phyloP scores from a whole-genome alignment of 2,329 filamentous ascomycete genomes.

The Penicillium verrucosum region DNA sequence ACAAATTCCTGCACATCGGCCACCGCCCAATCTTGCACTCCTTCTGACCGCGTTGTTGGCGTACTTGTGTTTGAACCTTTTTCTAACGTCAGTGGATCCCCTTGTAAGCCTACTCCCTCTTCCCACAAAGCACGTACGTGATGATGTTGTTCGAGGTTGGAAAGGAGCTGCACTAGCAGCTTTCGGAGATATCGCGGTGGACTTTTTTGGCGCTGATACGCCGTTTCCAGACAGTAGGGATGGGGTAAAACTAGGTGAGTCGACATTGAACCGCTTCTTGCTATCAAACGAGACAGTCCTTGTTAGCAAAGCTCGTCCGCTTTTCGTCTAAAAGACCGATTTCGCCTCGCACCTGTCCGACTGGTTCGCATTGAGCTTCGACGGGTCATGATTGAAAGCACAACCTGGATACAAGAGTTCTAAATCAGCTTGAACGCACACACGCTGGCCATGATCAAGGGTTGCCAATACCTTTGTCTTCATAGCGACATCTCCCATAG shows the following conservation, averaged over 20 bases:
- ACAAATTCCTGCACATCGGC: slow-evolving; percentile 50
- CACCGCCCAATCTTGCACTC: slow-evolving; percentile 44
- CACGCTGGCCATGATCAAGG: background rate
- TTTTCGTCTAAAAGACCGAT: background rate
- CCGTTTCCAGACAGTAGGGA: slow-evolving; percentile 43
- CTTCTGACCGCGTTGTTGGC: slow-evolving; percentile 40
- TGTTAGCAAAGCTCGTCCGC: slow-evolving; percentile 18
- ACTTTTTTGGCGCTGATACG: slow-evolving; percentile 55
- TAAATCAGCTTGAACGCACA: slow-evolving; percentile 9
- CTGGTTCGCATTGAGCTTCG: slow-evolving; percentile 53
- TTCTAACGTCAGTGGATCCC: slow-evolving; percentile 22
- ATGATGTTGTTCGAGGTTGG: slow-evolving; percentile 42
- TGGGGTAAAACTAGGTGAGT: slow-evolving; percentile 93
- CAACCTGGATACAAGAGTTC: slow-evolving; percentile 52
- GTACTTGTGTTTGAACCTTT: slow-evolving; percentile 43
- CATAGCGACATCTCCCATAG: slow-evolving; percentile 88
- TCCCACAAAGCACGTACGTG: slow-evolving; percentile 32
- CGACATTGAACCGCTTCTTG: slow-evolving; percentile 83
- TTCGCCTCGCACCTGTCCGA: slow-evolving; percentile 36
- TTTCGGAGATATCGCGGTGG: slow-evolving; percentile 76
- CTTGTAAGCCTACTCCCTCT: background rate
- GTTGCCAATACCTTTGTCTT: slow-evolving; percentile 65
- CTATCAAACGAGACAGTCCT: slow-evolving; percentile 16
- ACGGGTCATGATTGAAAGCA: slow-evolving; percentile 81
- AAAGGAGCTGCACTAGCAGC: slow-evolving; percentile 76